Percentiles rank a stretch among this genome's conserved stretches.
These are phyloP conservation scores for Globisporangium uncinulatum DNA, from an alignment of 352 stramenopile species.

Conservation along the genomic window DNA sequence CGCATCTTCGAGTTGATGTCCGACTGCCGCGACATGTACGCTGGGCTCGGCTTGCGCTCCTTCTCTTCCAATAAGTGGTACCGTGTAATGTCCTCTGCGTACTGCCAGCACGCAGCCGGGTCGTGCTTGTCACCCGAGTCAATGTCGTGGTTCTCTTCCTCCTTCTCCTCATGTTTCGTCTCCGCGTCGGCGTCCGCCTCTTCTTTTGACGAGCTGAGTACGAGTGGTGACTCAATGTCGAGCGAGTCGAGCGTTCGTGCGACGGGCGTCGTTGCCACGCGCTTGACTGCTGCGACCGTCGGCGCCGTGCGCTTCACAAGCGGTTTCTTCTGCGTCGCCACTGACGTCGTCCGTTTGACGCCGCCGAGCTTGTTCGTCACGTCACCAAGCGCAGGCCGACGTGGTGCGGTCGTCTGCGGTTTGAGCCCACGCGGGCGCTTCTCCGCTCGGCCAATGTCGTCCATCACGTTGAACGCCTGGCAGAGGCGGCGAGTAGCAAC, in stretches of 20 bases:
- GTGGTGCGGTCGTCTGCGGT: conserved; percentile 20
- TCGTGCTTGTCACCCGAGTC: conserved; percentile 69
- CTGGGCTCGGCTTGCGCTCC: conserved; percentile 45
- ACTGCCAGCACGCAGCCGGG: conserved; percentile 63
- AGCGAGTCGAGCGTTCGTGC: conserved; percentile 32
- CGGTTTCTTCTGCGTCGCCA: conserved; percentile 43
- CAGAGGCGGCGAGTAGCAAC: not conserved
- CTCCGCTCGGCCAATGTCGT: conserved; percentile 44
- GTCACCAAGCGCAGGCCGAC: conserved; percentile 50
- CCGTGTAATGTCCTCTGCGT: conserved; percentile 77
- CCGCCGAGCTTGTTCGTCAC: conserved; percentile 66
- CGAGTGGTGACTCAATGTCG: conserved; percentile 10
- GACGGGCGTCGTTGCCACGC: conserved; percentile 27
- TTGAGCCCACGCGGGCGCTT: conserved; percentile 58
- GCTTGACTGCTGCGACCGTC: conserved; percentile 15
- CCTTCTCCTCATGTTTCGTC: conserved; percentile 16
- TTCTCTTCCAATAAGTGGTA: conserved; percentile 77
- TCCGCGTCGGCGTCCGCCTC: conserved; percentile 1
- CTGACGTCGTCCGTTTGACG: conserved; percentile 52
- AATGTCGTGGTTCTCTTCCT: conserved; percentile 59
- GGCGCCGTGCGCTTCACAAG: conserved; percentile 32
- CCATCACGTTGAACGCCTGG: conserved; percentile 39
- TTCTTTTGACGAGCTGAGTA: conserved; percentile 9
- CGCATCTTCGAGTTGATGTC: conserved; percentile 99
- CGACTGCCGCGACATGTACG: conserved; percentile 86